Evolutionary conservation across 306 rosid genomes (phyloP).

Genomic region (Erythrophleum fordii): DNA sequence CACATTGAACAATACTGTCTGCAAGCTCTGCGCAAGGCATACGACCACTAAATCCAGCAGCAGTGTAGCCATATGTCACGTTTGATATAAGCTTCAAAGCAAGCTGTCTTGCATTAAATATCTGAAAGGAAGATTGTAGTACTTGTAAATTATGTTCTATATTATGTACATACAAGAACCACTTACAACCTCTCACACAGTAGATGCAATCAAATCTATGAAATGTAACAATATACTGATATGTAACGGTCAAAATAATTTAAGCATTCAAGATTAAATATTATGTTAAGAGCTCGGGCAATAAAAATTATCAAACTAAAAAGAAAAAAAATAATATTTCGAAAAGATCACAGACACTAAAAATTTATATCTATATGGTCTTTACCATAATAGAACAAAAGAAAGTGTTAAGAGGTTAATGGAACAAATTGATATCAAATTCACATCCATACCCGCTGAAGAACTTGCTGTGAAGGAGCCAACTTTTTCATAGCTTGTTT

Average conservation of each 20-base stretch:
- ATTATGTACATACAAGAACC: slow-evolving; percentile 33
- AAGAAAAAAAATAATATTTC: not conserved
- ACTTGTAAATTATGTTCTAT: slow-evolving; percentile 31
- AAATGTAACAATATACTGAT: slow-evolving; percentile 3
- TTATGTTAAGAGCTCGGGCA: not conserved
- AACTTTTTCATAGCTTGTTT: slow-evolving; percentile 87
- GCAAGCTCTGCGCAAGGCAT: slow-evolving; percentile 99
- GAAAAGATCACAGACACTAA: slow-evolving; percentile 25
- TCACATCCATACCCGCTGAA: slow-evolving; percentile 73
- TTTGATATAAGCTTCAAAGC: slow-evolving; percentile 95
- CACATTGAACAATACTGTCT: slow-evolving; percentile 95
- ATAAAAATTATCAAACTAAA: slow-evolving; percentile 28
- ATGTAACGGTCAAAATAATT: not conserved
- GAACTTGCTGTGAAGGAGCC: slow-evolving; percentile 76
- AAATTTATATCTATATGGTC: slow-evolving; percentile 24
- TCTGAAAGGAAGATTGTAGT: slow-evolving; percentile 54
- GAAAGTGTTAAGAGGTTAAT: slow-evolving; percentile 23
- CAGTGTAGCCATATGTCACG: slow-evolving; percentile 94
- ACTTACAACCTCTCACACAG: slow-evolving; percentile 11
- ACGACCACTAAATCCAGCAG: slow-evolving; percentile 99
- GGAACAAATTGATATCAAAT: slow-evolving; percentile 28
- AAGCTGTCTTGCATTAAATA: slow-evolving; percentile 90
- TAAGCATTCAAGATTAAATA: not conserved
- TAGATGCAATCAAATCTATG: slow-evolving; percentile 31
- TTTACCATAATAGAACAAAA: slow-evolving; percentile 11